phyloP scores from a whole-genome alignment of 768 basidiomycete genomes.

The Boletales sp. region DNA sequence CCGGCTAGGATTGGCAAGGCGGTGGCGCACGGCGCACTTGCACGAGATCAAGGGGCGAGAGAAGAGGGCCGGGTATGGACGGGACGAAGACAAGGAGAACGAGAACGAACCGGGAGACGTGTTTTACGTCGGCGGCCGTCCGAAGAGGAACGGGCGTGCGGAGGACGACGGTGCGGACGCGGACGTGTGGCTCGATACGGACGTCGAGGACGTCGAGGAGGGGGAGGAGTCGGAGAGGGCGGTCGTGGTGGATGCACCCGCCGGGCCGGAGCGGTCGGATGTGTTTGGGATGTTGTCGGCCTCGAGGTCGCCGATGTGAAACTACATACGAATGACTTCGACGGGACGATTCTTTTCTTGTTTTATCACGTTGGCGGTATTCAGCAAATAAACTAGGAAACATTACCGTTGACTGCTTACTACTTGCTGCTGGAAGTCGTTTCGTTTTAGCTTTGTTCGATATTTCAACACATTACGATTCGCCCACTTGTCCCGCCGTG shows the following conservation, averaged over 20 bases:
- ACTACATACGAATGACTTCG: too few relatives aligned
- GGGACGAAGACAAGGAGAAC: constrained; percentile 2
- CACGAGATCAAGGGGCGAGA: constrained; percentile 50
- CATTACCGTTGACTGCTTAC: too few relatives aligned
- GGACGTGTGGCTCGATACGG: constrained; percentile 39
- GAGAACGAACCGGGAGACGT: constrained; percentile 23
- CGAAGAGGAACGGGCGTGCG: not conserved
- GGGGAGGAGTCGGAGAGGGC: constrained; percentile 14
- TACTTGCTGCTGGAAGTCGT: too few relatives aligned
- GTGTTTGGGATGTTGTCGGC: constrained; percentile 9
- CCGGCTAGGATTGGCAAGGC: too few relatives aligned
- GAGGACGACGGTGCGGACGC: constrained; percentile 13
- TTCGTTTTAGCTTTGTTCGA: too few relatives aligned
- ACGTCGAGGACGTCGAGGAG: constrained; percentile 25
- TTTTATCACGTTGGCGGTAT: too few relatives aligned
- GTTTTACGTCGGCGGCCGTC: constrained; percentile 1
- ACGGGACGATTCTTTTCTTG: too few relatives aligned
- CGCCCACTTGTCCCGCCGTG: too few relatives aligned
- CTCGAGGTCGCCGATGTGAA: not conserved
- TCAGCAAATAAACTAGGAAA: too few relatives aligned
- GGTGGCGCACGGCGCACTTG: constrained; percentile 53
- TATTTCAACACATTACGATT: too few relatives aligned
- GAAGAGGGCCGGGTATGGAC: constrained; percentile 3
- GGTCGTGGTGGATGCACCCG: constrained; percentile 5
- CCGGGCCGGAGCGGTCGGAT: not conserved